Base-by-base conservation (phyloP, 805 yeast species). In the Candida multigemmis region DNA sequence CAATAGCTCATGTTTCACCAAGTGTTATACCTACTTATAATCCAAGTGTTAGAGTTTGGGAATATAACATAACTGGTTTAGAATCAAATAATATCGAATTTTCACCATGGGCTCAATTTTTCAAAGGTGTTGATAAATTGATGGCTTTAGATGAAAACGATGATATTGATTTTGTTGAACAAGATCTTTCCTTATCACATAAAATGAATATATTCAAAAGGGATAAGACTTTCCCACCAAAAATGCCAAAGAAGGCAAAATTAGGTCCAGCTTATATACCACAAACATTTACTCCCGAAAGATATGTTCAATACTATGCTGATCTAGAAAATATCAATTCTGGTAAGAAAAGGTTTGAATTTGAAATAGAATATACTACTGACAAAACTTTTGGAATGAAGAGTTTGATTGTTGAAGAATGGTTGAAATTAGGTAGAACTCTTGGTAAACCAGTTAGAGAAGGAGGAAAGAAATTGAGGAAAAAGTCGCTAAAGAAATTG, bases 1-100 rank as follows among this genome's bases (percentile, higher is more conserved):
- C 85, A 1, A 58, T 84, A 27, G 75, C 79, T 0, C 80, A 74
- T 42, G 71, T 84, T 10, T 65, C 76, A 2, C 75, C 86, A 1
- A 77, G 87, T 30, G 73, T 84, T 9, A 71, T 85, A 9, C 94
- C 95, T 3, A 84, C 93, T 0, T 85, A 77, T 53, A 82, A 81
- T 38, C 86, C 95, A 4, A 83, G 86, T 4, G 44, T 84, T 34
- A 62, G 94, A 36, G 74, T 84, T 2, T 84, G 93, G 91, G 94
- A 84, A 47, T 84, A 84, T 49, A 84, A 84, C 43, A 68, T 71
- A 19, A 68, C 83, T 1, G 77, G 64, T 1, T 44, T 80, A 24
- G 55, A 47, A 7, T 12, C 26, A 12, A 14, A 12, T 30, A 33
- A n/a, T 21, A 25, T 8, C 7, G 37, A 29, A 12, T 54, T 37